phyloP scores from a whole-genome alignment of 2,329 filamentous ascomycete species.

The Fusarium sp. region DNA sequence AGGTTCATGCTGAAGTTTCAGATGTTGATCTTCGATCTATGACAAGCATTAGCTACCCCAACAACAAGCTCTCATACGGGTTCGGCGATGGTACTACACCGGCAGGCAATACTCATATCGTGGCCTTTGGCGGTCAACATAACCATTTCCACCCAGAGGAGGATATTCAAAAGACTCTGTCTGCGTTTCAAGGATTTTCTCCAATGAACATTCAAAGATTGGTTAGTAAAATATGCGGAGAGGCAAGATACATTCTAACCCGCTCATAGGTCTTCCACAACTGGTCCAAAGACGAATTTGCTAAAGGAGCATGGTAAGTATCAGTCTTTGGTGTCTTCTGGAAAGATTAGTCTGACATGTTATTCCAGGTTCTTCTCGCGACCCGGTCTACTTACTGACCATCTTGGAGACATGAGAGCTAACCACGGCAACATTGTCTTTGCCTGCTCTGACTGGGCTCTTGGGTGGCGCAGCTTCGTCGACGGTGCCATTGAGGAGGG shows the following conservation, averaged over 20 bases:
- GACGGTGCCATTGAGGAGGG: conserved; percentile 63
- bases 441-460: conserved; percentile 60
- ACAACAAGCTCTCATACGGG: conserved; percentile 56
- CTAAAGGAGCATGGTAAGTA: conserved; percentile 55
- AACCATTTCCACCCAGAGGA: conserved; percentile 59
- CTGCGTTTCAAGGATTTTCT: conserved; percentile 50
- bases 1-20: conserved; percentile 58
- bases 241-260: neutral
- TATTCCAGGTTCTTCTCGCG: conserved; percentile 50
- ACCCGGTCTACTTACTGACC: conserved; percentile 52
- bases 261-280: conserved; percentile 57
- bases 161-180: conserved; percentile 49
- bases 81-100: conserved; percentile 59
- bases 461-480: conserved; percentile 62
- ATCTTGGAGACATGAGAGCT: conserved; percentile 54
- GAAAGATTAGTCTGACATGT: accelerated
- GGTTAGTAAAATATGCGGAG: conserved; percentile 17
- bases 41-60: conserved; percentile 56
- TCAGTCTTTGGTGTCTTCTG: accelerated
- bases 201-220: conserved; percentile 47
- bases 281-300: conserved; percentile 60
- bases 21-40: conserved; percentile 56
- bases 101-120: conserved; percentile 59
- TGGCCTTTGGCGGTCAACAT: conserved; percentile 56
- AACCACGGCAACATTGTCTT: conserved; percentile 59